Base-by-base conservation (phyloP, 495 filamentous ascomycete genomes). In the Cairneyella variabilis region DNA sequence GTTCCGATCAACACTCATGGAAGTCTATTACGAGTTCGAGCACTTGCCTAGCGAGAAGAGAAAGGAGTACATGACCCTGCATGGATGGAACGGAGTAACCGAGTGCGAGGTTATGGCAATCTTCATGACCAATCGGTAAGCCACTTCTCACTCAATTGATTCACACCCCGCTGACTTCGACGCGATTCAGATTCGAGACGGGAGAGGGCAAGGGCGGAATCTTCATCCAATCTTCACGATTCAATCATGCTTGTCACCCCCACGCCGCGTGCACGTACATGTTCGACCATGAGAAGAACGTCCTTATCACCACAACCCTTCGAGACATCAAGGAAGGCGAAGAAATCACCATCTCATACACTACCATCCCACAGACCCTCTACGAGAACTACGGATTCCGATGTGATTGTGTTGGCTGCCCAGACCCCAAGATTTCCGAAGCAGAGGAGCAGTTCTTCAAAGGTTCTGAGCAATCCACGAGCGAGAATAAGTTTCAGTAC, bases 291-390 rank as follows among this genome's bases (percentile, higher is more conserved):
- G 40, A 34, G 1, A 14, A 48, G 20, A 21, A 54, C 6, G 9
- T n/a, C 5, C 18, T 63, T 3, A 34, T 39, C 21, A 17, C 53
- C 27, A 54, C 17, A n/a, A 17, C 47, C 6, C 14, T 41, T 11
- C 16, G 2, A 1, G 28, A 25, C 10, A 56, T 63, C 34, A 38
- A 28, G 12, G 17, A 46, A 9, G 57, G 57, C 1, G 21, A 53
- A 23, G 61, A 63, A 17, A 36, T 63, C 5, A 63, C 61, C 6
- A 63, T 63, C n/a, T 51, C 34, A 6, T 63, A 63, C 32, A 56
- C 30, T 9, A 27, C 3, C n/a, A 27, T 22, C 11, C 50, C 53
- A 3, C 8, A 11, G 0, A 46, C 18, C 14, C 51, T 60, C 5
- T 34, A 42, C 8, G 45, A 44, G 5, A 55, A 57, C n/a, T 63